Evolutionary conservation across 2,329 filamentous ascomycete genomes (phyloP).

Genomic region (Rosellinia necatrix): DNA sequence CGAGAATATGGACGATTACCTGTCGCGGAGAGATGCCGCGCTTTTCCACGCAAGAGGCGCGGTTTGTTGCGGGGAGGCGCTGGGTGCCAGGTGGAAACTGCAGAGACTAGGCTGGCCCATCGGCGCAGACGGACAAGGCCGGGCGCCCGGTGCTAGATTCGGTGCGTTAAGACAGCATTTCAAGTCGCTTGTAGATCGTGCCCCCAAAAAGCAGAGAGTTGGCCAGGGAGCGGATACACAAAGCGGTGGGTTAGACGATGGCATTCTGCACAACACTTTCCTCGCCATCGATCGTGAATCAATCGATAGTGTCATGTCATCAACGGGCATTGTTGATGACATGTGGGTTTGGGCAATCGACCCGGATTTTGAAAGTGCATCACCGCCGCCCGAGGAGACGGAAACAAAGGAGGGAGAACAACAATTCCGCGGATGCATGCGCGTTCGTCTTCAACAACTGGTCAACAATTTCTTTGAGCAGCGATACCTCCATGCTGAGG

Average conservation of each 20-base stretch:
- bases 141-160: neutral
- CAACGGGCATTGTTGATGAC: neutral
- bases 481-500: neutral
- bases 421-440: neutral
- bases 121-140: neutral
- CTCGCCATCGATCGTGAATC: neutral
- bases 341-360: constrained; percentile 9
- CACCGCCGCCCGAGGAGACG: neutral
- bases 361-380: neutral
- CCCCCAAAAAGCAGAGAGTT: neutral
- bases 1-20: neutral
- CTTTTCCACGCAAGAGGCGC: neutral
- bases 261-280: neutral
- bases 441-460: neutral
- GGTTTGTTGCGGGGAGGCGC: neutral
- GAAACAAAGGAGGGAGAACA: too few relatives aligned
- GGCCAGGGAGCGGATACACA: neutral
- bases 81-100: neutral
- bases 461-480: constrained; percentile 4
- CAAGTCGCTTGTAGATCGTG: neutral
- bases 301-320: neutral
- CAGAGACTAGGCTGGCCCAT: neutral
- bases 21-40: neutral
- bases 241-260: neutral
- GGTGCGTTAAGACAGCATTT: neutral